Conservation (phyloP, 345 rosid genomes). For the Melaleuca alternifolia region DNA sequence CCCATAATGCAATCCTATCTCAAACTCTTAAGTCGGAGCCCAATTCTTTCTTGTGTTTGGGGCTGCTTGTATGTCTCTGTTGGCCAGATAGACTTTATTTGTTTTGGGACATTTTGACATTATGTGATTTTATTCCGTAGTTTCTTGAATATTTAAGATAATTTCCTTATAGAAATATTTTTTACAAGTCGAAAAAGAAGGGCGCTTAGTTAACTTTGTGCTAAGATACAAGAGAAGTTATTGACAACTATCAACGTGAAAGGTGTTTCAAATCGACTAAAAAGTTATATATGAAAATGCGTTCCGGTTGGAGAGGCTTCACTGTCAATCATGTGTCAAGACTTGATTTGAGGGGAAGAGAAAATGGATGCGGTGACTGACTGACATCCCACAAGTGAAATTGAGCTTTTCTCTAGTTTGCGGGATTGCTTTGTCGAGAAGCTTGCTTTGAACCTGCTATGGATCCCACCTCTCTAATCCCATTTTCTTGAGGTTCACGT, state of each 20-base stretch:
- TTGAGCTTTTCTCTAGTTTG: neutral
- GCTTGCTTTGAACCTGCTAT: neutral
- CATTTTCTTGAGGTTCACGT: neutral
- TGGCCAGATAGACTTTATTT: slow-evolving; percentile 51
- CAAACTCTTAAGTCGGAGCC: slow-evolving; percentile 50
- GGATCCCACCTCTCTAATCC: neutral
- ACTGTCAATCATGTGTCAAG: neutral
- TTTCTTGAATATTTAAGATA: neutral
- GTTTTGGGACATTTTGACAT: neutral
- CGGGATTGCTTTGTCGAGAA: neutral
- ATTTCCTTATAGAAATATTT: neutral
- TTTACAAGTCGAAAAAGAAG: neutral
- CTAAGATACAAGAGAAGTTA: neutral
- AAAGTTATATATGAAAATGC: neutral
- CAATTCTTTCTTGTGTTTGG: slow-evolving; percentile 48
- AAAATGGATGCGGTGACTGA: neutral
- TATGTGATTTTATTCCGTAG: neutral
- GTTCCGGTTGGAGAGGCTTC: neutral
- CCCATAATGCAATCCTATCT: slow-evolving; percentile 40
- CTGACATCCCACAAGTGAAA: neutral
- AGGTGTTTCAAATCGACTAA: neutral
- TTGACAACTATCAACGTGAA: neutral
- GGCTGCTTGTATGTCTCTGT: slow-evolving; percentile 48
- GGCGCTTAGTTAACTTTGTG: neutral
- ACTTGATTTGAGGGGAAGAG: neutral